Base-by-base conservation (phyloP, 2,329 filamentous ascomycete genomes). In the Pyrenophora graminea region DNA sequence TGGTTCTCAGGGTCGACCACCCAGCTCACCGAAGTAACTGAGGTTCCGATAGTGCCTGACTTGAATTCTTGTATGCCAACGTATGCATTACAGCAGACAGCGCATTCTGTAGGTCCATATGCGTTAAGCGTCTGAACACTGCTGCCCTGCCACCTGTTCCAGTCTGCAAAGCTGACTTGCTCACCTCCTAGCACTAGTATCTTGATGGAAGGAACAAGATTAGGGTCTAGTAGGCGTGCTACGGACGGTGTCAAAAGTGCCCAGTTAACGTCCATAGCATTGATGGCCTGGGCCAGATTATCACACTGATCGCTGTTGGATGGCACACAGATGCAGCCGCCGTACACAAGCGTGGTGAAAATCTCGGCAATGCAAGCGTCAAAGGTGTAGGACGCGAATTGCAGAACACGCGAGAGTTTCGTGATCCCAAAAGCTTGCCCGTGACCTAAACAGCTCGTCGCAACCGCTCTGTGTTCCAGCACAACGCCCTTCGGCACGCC, bases 391-490 rank as follows among this genome's bases (percentile, higher is more conserved):
- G 68, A 55, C 13, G 40, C 17, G 48, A 21, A 38, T 13, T 21
- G 15, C 4, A 38, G 9, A 6, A n/a, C 13, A 3, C 32, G 13
- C 6, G 15, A 15, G 15, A 15, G 15, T 15, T 15, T 15, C 15
- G 15, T 15, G 15, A 15, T 15, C 15, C 15, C 6, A 2, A 6
- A 13, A 2, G 4, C 3, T 4, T 17, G 32, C 2, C 5, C 4
- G 6, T 15, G 10, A 9, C 13, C 15, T 2, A 25, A 8, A 12
- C 15, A 5, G 30, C 15, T 21, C 2, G 27, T 15, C 80, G 7
- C 88, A 71, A 1, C 81, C 4, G 36, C 79, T 72, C 74, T 72
- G 58, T 88, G 85, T 5, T 21, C 7, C 12, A 15, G 12, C 5
- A 38, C 18, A 8, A 38, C 21, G 12, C 36, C 17, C 15, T 38